Evolutionary conservation across 768 basidiomycete genomes (phyloP), one percentile per base, ranked within the genome.

Genomic region (Boletus vinaceobasis): DNA sequence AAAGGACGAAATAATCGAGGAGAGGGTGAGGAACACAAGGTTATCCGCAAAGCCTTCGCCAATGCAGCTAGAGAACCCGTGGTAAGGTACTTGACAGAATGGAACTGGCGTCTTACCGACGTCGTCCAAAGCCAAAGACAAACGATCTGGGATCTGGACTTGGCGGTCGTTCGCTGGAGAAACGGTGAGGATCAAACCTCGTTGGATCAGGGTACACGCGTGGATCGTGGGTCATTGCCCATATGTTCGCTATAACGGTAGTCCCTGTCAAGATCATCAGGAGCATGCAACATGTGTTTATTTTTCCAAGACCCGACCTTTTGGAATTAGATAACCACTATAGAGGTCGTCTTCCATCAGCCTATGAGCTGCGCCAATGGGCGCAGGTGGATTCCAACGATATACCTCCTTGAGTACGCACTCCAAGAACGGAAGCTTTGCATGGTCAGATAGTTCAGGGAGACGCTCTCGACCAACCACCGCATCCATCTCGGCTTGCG

Each of bases 381-480:
- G 57, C 1, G 58, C 11, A 37, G 44, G 42, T 19, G 58, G 58
- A 11, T 60, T 53, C 58, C 58, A 59, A 43, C 58, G 59, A 39
- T 59, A 59, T 5, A 70, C 58, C 42, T 69, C 68, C 49, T 65
- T 62, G 33, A 65, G 52, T 5, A 69, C 31, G 11, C 59, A 59
- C 27, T 74, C 72, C 9, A 78, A 60, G 56, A 67, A 74, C 13
- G 76, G 74, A 40, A 77, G 71, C 60, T 80, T 77, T 26, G 74
- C 71, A 39, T 79, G 54, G 50, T 65, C 77, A 17, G 50, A 51
- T 27, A 51, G 1, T 43, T 51, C 50, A 5, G 50, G 50, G 19
- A 51, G 40, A 10, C 50, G 40, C 2, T 51, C 50, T 14, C 42
- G 50, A 26, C 50, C 50, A 4, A 51, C 33, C 26, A 36, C n/a